Evolutionary conservation across 1,284 basidiomycete genomes (phyloP).

Genomic region (Puccinia polysora): DNA sequence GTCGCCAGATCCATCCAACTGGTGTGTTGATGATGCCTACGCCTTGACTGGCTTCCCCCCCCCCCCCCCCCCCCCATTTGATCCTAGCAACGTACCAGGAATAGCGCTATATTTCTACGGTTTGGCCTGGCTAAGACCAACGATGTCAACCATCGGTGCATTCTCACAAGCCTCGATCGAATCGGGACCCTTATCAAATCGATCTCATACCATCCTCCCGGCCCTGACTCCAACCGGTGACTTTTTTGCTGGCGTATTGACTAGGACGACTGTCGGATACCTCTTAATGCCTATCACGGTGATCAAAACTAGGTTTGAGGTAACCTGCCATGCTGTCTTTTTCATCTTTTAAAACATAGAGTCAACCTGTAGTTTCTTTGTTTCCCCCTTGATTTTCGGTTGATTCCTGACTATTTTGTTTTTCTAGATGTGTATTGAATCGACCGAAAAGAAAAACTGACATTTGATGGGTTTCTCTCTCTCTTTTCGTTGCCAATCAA

Average conservation of each 20-base stretch:
- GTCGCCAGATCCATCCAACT: too few species aligned
- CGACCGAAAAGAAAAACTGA: too few species aligned
- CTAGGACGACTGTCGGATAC: conserved; percentile 79
- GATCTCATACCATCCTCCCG: conserved; percentile 59
- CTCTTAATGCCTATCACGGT: conserved; percentile 88
- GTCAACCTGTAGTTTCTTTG: conserved; percentile 23
- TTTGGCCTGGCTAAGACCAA: conserved; percentile 68
- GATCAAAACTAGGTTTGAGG: conserved; percentile 91
- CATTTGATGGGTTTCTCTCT: too few species aligned
- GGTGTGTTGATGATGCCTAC: too few species aligned
- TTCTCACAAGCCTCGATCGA: conserved; percentile 53
- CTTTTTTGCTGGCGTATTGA: conserved; percentile 78
- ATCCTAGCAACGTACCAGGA: conserved; percentile 76
- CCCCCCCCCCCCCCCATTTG: neutral
- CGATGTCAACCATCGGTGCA: conserved; percentile 57
- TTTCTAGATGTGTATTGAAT: too few species aligned
- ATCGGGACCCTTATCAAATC: conserved; percentile 21
- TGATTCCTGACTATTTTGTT: neutral
- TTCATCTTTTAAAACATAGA: neutral
- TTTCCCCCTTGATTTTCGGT: neutral
- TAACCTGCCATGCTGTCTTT: conserved; percentile 53
- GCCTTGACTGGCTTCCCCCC: neutral
- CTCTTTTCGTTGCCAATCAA: too few species aligned
- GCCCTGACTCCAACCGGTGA: conserved; percentile 76
- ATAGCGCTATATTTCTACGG: conserved; percentile 87